Base-by-base conservation (phyloP, 768 basidiomycete genomes). In the Harrya chromipes region DNA sequence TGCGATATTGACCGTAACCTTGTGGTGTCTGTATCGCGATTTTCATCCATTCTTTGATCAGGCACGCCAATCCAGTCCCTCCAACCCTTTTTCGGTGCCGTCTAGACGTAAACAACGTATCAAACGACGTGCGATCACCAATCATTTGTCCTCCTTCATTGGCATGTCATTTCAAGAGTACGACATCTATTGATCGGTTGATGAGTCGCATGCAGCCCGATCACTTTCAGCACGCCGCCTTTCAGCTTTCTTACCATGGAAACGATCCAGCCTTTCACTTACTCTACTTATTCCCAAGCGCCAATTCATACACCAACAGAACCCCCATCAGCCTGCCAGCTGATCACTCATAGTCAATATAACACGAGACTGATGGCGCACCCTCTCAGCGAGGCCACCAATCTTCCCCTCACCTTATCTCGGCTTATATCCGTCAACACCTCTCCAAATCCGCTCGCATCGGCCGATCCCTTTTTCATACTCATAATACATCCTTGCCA, bases 21-120 rank as follows among this genome's bases (percentile, higher is more conserved):
- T 26, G 26, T 26, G 26, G 26, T 26, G 40, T 60, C 41, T 29
- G 47, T 46, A 48, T 48, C 45, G 46, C 35, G 60, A 52, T 62
- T 62, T 61, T 62, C 56, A 43, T 52, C 52, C 53, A 47, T 45
- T 43, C 29, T 44, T 11, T 17, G 43, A 63, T 54, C 63, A 69
- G 66, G 68, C 55, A 69, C 67, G 17, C 51, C 56, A 50, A 43
- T 46, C 54, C 50, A 40, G 47, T 29, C 41, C 47, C 16, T 42
- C 46, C 48, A 29, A 43, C 61, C 62, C 65, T 44, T 64, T 68
- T 65, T 67, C 66, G 66, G 66, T 63, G 53, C 66, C 66, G 66
- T 59, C 51, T 44, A 61, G 58, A 55, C 59, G 55, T 56, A 58
- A 59, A 56, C 58, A 56, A 49, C 63, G 54, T 57, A 60, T 53